Conservation (phyloP, 805 yeast genomes). For the Saccharomycopsis fibuligera region DNA sequence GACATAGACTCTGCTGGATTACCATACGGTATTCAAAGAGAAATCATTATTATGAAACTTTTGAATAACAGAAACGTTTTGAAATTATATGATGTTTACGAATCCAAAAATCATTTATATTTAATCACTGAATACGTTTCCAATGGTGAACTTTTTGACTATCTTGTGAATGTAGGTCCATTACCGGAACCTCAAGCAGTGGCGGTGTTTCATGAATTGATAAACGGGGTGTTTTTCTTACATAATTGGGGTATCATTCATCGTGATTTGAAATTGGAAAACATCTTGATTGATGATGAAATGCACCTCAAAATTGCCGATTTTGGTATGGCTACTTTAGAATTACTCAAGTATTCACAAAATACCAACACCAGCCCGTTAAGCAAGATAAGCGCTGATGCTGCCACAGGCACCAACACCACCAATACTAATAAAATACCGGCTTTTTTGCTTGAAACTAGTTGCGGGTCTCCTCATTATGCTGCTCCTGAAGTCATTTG, state of each 20-base stretch:
- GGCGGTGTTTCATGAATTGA: slow-evolving; percentile 68
- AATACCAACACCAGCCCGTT: slow-evolving; percentile 39
- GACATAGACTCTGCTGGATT: slow-evolving; percentile 51
- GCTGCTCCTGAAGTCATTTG: slow-evolving; percentile 84
- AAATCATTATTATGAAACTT: slow-evolving; percentile 93
- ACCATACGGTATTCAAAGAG: slow-evolving; percentile 95
- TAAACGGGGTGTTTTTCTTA: slow-evolving; percentile 73
- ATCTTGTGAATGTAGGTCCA: slow-evolving; percentile 64
- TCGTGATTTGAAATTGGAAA: slow-evolving; percentile 79
- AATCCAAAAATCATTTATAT: slow-evolving; percentile 82
- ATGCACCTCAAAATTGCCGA: slow-evolving; percentile 74
- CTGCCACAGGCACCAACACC: slow-evolving; percentile 74
- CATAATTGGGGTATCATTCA: slow-evolving; percentile 78
- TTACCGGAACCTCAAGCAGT: slow-evolving; percentile 69
- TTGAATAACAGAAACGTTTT: slow-evolving; percentile 90
- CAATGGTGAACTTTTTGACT: slow-evolving; percentile 82
- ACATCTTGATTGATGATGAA: slow-evolving; percentile 57
- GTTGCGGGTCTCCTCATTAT: slow-evolving; percentile 85
- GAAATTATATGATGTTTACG: slow-evolving; percentile 96
- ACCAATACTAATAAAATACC: slow-evolving; percentile 86
- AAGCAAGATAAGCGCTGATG: slow-evolving; percentile 67
- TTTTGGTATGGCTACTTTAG: slow-evolving; percentile 87
- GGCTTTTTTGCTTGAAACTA: slow-evolving; percentile 66
- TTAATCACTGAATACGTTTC: slow-evolving; percentile 77
- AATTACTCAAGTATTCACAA: slow-evolving; percentile 32